Base-by-base conservation (phyloP, 179 eudicot species). In the Heliamphora pulchella region DNA sequence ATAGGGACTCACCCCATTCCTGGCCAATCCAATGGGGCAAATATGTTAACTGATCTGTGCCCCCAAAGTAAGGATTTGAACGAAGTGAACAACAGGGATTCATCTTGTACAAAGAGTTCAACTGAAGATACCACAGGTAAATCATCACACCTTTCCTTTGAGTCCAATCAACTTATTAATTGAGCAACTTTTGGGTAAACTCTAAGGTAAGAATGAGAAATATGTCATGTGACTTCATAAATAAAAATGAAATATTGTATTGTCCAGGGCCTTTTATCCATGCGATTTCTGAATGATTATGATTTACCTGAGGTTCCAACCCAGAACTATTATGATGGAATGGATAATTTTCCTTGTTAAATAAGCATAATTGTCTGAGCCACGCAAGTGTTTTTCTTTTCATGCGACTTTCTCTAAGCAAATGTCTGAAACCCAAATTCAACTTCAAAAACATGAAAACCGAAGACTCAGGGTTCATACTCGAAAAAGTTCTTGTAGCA, bases 11-110 rank as follows among this genome's bases (percentile, higher is more conserved):
- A 71, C 55, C 57, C 74, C 50, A 46, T 17, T 47, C 77, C 82
- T 0, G 71, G 78, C 78, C 88, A 77, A 76, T 73, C 74, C 47
- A 84, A 82, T 68, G 89, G 82, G 67, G 65, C 53, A 5, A 88
- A 78, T 84, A 77, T 76, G 48, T 67, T 66, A 18, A 73, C 84
- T 53, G 92, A 90, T 81, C 69, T 84, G 75, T 88, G 83, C 81
- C 89, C 94, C 55, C 90, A 84, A 50, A 87, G 87, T 80, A 90
- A 81, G 86, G 98, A 94, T 88, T 81, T 89, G 82, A 78, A 79
- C 17, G 93, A 90, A 84, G 87, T 86, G 79, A 88, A 82, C 58
- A 75, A 76, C n/a, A 48, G 65, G 44, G 82, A 81, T 44, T 71
- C 80, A 64, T 80, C 90, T 65, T 82, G 83, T 83, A 75, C 78